Base-by-base conservation (phyloP, 2,329 filamentous ascomycete species). In the Beauveria rudraprayagi region DNA sequence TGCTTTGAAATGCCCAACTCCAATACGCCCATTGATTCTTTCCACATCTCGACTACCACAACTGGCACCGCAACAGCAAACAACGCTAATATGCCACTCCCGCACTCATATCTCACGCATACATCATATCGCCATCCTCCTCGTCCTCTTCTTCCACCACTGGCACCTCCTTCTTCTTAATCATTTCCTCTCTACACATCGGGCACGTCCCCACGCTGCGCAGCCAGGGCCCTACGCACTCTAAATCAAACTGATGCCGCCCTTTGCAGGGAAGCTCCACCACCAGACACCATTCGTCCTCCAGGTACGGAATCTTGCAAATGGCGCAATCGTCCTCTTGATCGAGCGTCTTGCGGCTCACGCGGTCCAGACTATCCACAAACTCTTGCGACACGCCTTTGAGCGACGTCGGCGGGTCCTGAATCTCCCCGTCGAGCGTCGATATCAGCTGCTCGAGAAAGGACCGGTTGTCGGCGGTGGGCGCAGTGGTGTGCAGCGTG, bases 221-320 rank as follows among this genome's bases (percentile, higher is more conserved):
- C 69, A 88, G 70, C 85, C 85, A 88, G 7, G 85, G 85, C 3
- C 79, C 82, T 2, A 88, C 83, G 67, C 85, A 88, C 73, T 88
- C 85, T n/a, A 88, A 72, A 67, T 88, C 85, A 68, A 86, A 88
- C 55, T 73, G 74, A 70, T 88, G 85, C 46, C 71, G 74, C 37
- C 76, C 77, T 66, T 84, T 76, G 69, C 85, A 88, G 46, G 84
- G 84, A 67, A 88, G 76, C 75, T 85, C 79, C 30, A 88, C 85
- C 14, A 88, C 84, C 2, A 88, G 75, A 60, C 80, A 82, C 69
- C 83, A 86, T 66, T 76, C 73, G 67, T 88, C 85, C 66, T 87
- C 83, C 52, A 86, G 74, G 67, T 83, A 86, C 34, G 71, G 73
- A 66, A 87, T 81, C 62, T 82, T 83, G 72, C 85, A 88, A 70